These are phyloP conservation scores for Paramyrothecium sp. DNA, from an alignment of 2,329 filamentous ascomycete species.

Conservation along the genomic window DNA sequence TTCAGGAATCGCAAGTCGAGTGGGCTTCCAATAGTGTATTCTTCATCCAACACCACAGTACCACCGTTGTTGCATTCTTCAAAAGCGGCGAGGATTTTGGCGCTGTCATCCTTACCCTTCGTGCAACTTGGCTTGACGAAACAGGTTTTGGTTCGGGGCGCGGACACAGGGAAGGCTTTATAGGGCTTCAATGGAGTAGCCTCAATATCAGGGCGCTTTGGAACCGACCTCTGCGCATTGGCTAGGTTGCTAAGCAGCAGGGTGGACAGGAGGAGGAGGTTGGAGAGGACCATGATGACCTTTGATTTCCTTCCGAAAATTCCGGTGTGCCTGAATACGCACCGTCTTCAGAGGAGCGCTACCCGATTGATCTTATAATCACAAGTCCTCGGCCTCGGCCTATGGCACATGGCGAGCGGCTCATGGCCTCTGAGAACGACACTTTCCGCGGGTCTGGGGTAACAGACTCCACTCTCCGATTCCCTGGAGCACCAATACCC, in stretches of 20 bases:
- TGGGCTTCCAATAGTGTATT: slow-evolving; percentile 61
- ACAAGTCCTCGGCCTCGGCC: no score
- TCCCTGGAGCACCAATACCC: no score
- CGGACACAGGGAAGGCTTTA: slow-evolving; percentile 14
- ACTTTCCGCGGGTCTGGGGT: no score
- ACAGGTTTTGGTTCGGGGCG: slow-evolving; percentile 20
- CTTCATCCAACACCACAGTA: slow-evolving; percentile 54
- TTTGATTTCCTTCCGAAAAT: no score
- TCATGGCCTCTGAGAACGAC: no score
- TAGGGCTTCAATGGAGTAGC: slow-evolving; percentile 12
- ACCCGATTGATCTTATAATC: no score
- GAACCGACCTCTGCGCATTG: neutral
- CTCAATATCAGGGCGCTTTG: slow-evolving; percentile 9
- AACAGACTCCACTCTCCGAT: no score
- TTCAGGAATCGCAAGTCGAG: slow-evolving; percentile 62
- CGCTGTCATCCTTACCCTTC: neutral
- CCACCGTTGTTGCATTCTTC: slow-evolving; percentile 56
- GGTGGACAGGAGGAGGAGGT: slow-evolving; percentile 61
- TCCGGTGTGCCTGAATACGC: no score
- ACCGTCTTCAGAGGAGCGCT: no score
- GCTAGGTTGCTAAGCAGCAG: neutral
- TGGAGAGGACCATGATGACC: no score
- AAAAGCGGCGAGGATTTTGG: neutral
- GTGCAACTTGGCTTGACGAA: slow-evolving; percentile 18
- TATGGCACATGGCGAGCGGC: no score